Evolutionary conservation across 164 flowering plant genomes (phyloP).

Genomic region (Aristolochia fimbriata): DNA sequence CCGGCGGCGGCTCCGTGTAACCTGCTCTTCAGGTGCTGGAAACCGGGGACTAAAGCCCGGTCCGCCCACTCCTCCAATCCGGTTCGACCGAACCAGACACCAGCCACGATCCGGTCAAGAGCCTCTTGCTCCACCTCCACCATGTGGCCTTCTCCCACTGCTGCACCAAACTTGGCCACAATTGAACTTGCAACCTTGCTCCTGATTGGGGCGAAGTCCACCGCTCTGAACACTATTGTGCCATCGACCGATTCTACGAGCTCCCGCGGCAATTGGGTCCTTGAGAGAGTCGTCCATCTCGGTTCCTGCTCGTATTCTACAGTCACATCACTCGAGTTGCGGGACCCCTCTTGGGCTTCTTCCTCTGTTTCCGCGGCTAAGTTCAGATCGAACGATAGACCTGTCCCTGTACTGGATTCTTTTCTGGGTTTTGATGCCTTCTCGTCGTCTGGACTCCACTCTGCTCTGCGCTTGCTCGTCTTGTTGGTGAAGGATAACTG

Average conservation of each 20-base stretch:
- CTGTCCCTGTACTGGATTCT: conserved; percentile 19
- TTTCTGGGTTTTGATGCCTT: conserved; percentile 40
- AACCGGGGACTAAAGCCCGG: conserved; percentile 50
- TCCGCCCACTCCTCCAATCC: conserved; percentile 65
- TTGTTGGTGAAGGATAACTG: conserved; percentile 31
- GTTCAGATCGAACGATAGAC: conserved; percentile 62
- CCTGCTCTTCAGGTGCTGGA: conserved; percentile 22
- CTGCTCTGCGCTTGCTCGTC: conserved; percentile 46
- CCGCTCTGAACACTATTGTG: conserved; percentile 57
- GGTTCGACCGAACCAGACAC: conserved; percentile 55
- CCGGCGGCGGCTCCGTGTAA: neutral
- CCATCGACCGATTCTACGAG: conserved; percentile 47
- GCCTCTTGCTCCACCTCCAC: conserved; percentile 50
- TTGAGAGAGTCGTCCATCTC: conserved; percentile 19
- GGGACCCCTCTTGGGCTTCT: conserved; percentile 48
- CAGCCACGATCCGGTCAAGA: conserved; percentile 53
- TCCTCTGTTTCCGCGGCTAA: conserved; percentile 40
- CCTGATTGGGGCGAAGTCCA: conserved; percentile 39
- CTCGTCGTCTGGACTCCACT: conserved; percentile 35
- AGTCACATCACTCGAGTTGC: conserved; percentile 76
- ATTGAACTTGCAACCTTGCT: conserved; percentile 31
- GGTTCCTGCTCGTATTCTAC: conserved; percentile 65
- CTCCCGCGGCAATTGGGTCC: conserved; percentile 17
- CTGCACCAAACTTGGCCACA: conserved; percentile 26
- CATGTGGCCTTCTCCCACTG: conserved; percentile 24